Percentiles rank a stretch among this genome's conserved stretches.
These are phyloP conservation scores for Camptophora hylomeconis DNA, from an alignment of 2,329 filamentous ascomycete species.

Conservation along the genomic window DNA sequence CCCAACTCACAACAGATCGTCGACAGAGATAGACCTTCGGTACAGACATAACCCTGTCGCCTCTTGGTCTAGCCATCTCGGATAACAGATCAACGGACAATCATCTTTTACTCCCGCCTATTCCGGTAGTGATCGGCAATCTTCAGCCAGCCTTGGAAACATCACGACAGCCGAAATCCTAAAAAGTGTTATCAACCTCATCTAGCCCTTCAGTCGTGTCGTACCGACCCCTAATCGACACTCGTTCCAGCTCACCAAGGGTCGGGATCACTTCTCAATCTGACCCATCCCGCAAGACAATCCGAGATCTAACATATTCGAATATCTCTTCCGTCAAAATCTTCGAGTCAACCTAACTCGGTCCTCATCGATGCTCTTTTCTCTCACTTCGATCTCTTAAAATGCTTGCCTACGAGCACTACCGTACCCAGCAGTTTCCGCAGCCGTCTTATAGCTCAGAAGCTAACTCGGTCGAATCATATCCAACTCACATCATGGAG, in stretches of 20 bases:
- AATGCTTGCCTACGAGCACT: constrained; percentile 17
- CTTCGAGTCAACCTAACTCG: neutral
- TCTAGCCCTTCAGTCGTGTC: constrained; percentile 7
- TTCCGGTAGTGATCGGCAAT: constrained; percentile 14
- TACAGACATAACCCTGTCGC: neutral
- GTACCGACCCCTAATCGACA: constrained; percentile 6
- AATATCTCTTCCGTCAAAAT: neutral
- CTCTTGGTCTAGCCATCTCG: neutral
- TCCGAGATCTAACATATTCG: constrained; percentile 1
- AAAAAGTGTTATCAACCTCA: constrained; percentile 2
- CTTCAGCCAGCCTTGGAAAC: constrained; percentile 15
- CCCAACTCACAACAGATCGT: too few relatives aligned
- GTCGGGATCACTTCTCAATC: constrained; percentile 6
- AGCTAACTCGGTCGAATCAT: constrained; percentile 9
- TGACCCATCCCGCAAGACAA: constrained; percentile 1
- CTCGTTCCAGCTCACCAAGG: constrained; percentile 5
- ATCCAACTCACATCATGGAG: constrained; percentile 13
- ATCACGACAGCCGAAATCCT: constrained; percentile 3
- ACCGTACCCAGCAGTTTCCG: constrained; percentile 9
- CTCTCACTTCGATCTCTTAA: constrained; percentile 4
- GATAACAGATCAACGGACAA: too few relatives aligned
- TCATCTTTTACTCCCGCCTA: too few relatives aligned
- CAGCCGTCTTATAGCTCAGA: constrained; percentile 8
- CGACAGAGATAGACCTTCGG: too few relatives aligned
- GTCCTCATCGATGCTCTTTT: too few relatives aligned